These are phyloP conservation scores for Thalia dealbata DNA, from an alignment of 176 grass and related monocot species.

Conservation along the genomic window DNA sequence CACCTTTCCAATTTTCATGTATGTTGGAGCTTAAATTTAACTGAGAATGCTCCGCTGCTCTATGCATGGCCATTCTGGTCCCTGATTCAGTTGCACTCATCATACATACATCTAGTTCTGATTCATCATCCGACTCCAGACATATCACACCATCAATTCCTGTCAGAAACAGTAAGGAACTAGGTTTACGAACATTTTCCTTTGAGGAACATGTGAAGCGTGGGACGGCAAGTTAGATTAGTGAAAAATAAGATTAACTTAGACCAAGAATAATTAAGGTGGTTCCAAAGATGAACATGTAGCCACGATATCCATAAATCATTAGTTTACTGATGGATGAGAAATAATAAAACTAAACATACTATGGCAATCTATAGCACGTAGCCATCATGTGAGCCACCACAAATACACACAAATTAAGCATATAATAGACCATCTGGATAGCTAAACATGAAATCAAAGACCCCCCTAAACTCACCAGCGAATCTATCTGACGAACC, in stretches of 20 bases:
- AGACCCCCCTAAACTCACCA: not conserved
- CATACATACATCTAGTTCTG: constrained; percentile 5
- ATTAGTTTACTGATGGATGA: too few species aligned
- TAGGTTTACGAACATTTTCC: not conserved
- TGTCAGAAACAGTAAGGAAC: constrained; percentile 13
- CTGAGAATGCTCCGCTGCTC: not conserved
- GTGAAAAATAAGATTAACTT: too few species aligned
- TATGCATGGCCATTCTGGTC: not conserved
- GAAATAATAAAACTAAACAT: too few species aligned
- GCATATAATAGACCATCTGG: not conserved
- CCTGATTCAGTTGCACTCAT: not conserved
- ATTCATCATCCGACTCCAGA: constrained; percentile 51
- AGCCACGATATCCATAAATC: too few species aligned
- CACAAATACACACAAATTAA: not conserved
- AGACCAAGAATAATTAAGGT: too few species aligned
- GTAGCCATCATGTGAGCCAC: not conserved
- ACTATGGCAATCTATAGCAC: too few species aligned
- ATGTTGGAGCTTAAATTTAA: not conserved
- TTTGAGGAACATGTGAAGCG: too few species aligned
- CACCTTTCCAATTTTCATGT: not conserved
- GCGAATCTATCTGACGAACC: constrained; percentile 3
- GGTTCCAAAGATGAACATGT: too few species aligned
- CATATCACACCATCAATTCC: constrained; percentile 33
- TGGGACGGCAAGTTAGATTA: too few species aligned
- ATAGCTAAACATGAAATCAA: not conserved